Percentiles rank a stretch among this genome's conserved stretches.
Conservation (phyloP, 2,329 filamentous ascomycete genomes). For the Nemania sp. region DNA sequence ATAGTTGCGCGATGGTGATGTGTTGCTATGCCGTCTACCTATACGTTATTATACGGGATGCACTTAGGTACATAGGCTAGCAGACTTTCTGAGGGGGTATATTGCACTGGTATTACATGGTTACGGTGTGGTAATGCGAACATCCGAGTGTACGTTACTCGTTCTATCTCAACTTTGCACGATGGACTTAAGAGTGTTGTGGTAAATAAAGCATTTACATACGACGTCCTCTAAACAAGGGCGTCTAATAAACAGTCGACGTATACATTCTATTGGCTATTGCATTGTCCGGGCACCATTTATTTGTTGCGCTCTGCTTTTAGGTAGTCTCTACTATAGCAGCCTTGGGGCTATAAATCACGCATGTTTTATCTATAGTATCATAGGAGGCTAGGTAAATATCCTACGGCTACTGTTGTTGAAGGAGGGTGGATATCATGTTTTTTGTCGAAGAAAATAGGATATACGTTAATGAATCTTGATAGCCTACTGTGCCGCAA, state of each 20-base stretch:
- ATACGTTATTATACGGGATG: not conserved
- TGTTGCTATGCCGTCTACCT: not conserved
- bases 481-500: conserved; percentile 16
- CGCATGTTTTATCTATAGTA: not conserved
- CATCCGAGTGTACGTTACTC: not conserved
- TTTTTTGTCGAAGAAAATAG: not conserved
- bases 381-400: not conserved
- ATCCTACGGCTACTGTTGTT: not conserved
- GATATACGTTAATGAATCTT: not conserved
- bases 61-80: not conserved
- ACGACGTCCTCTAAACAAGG: not conserved
- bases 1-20: not conserved
- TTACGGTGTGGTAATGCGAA: not conserved
- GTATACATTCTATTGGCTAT: not conserved
- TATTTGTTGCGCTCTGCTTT: not conserved
- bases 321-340: not conserved
- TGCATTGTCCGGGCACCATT: not conserved
- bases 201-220: too few relatives aligned
- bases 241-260: not conserved
- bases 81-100: too few relatives aligned
- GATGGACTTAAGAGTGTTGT: not conserved
- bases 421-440: not conserved
- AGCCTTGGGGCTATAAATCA: not conserved
- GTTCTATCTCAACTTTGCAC: not conserved
- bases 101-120: not conserved